Evolutionary conservation across 371 early-diverging fungal species (phyloP), one percentile per base, ranked within the genome.

Genomic region (Mucor racemosus): DNA sequence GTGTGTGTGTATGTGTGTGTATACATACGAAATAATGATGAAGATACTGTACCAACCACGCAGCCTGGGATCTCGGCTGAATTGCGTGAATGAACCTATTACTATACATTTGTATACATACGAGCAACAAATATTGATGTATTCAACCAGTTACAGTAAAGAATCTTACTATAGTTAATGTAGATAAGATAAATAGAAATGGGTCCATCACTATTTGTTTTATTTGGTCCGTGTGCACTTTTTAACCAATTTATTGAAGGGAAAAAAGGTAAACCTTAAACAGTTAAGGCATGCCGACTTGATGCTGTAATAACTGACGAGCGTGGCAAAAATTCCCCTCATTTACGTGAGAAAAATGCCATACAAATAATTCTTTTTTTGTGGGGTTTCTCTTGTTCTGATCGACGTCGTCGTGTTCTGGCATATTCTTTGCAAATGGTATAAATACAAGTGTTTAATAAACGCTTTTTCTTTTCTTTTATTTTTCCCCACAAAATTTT

Each of bases 211-310:
- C 17, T 44, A 17, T 44, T 44, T 44, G 44, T 44, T 44, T 44
- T 6, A 44, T 17, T 44, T 26, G 17, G 44, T 44, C 44, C 17
- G 44, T 44, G 44, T 44, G 7, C 15, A 7, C 15, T 7, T 17
- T 7, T 31, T 6, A 53, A 53, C 10, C 54, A 21, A n/a, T 44
- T 44, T 44, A 44, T 15, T 17, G 44, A 31, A 53, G 54, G 54
- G 54, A 53, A 53, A 53, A 53, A 53, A 53, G 26, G 10, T 21
- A 53, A 53, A 53, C 54, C 33, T 53, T 53, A 53, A 53, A 53
- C 33, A 21, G n/a, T 44, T 17, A 44, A 17, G 44, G 44, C n/a
- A 44, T 44, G 44, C 44, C 44, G 44, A n/a, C 15, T 15, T 44
- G 44, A 26, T 44, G n/a, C n/a, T n/a, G n/a, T n/a, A n/a, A n/a